Evolutionary conservation across 2,329 filamentous ascomycete species (phyloP).

Genomic region (Elsinoe necatrix): DNA sequence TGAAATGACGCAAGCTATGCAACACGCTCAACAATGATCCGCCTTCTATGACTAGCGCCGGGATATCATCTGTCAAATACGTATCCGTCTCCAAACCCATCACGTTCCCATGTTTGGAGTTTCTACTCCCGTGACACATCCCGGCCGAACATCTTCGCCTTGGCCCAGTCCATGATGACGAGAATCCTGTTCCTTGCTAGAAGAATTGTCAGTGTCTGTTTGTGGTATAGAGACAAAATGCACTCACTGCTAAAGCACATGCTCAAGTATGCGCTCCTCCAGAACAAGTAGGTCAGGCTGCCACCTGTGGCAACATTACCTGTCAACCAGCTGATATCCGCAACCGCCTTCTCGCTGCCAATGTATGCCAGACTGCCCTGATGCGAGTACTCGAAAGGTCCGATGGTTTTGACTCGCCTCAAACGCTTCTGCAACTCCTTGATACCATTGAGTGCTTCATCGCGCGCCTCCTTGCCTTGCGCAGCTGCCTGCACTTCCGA

Average conservation of each 20-base stretch:
- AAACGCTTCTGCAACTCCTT: slow-evolving; percentile 79
- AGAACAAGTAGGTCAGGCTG: slow-evolving; percentile 88
- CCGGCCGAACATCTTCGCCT: slow-evolving; percentile 92
- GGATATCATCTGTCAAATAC: not conserved
- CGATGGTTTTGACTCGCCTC: slow-evolving; percentile 83
- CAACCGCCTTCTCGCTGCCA: slow-evolving; percentile 93
- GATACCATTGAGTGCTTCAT: slow-evolving; percentile 60
- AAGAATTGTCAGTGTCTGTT: slow-evolving; percentile 20
- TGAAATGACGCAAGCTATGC: not conserved
- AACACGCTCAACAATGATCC: slow-evolving; percentile 2
- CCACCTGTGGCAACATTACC: slow-evolving; percentile 93
- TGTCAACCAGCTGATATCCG: slow-evolving; percentile 94
- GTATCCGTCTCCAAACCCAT: not conserved
- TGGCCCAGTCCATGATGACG: slow-evolving; percentile 89
- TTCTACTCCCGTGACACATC: slow-evolving; percentile 77
- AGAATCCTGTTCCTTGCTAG: slow-evolving; percentile 86
- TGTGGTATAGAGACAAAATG: not conserved
- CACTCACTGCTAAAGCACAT: slow-evolving; percentile 99
- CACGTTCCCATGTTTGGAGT: not conserved
- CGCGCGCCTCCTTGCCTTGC: slow-evolving; percentile 49
- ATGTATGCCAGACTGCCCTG: slow-evolving; percentile 97
- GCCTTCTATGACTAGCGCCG: slow-evolving; percentile 4
- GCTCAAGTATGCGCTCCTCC: slow-evolving; percentile 94
- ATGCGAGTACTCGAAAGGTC: slow-evolving; percentile 97
- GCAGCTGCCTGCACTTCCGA: slow-evolving; percentile 53